Evolutionary conservation across 139 green algal genomes (phyloP).

Genomic region (Micractinium conductrix): DNA sequence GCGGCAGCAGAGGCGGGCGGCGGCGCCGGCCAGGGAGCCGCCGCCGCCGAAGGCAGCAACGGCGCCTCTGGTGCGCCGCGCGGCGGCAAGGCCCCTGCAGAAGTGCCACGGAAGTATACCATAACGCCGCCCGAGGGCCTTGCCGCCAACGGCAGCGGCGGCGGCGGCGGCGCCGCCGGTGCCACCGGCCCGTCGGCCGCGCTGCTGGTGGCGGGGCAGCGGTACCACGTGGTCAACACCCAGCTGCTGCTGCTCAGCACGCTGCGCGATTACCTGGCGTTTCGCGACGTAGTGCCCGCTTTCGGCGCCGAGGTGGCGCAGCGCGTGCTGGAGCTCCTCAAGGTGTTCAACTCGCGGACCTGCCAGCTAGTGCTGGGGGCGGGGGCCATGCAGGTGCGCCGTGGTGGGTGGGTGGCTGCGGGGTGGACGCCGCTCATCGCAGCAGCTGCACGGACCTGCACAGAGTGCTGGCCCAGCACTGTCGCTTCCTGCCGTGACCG

Average conservation of each 20-base stretch:
- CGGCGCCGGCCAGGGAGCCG: not conserved
- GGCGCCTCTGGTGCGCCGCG: not conserved
- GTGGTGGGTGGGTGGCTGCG: not conserved
- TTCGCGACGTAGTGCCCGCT: slow-evolving; percentile 48
- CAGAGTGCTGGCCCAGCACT: not conserved
- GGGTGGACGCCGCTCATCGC: too few species aligned
- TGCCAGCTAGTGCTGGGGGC: slow-evolving; percentile 93
- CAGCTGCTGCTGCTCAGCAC: slow-evolving; percentile 72
- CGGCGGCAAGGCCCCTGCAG: not conserved
- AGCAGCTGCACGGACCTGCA: not conserved
- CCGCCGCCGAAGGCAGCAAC: not conserved
- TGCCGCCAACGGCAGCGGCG: not conserved
- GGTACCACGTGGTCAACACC: slow-evolving; percentile 70
- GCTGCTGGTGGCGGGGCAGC: slow-evolving; percentile 49
- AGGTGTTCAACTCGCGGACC: slow-evolving; percentile 87
- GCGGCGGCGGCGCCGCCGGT: not conserved
- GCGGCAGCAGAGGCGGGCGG: slow-evolving; percentile 8
- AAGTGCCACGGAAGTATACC: slow-evolving; percentile 32
- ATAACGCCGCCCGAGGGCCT: slow-evolving; percentile 16
- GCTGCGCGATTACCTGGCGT: slow-evolving; percentile 62
- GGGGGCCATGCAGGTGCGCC: slow-evolving; percentile 82
- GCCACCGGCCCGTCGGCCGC: not conserved
- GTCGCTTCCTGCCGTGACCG: not conserved
- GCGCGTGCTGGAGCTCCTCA: slow-evolving; percentile 82
- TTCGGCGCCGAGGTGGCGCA: slow-evolving; percentile 71